Evolutionary conservation across 768 basidiomycete genomes (phyloP).

Genomic region (Fomitopsis serialis): DNA sequence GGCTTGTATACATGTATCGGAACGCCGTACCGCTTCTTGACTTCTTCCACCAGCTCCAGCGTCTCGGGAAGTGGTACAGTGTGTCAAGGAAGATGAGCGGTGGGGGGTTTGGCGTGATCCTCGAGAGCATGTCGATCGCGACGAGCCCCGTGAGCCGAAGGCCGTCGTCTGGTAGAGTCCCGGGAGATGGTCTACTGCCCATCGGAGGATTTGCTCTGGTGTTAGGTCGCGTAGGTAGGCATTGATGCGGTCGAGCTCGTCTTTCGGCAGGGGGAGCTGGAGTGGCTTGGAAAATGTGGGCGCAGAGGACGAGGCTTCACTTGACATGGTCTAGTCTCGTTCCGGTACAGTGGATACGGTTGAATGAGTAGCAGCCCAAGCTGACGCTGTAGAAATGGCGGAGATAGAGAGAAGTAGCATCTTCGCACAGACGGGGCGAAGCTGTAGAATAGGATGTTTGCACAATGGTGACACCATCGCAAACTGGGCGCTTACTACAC

Average conservation of each 20-base stretch:
- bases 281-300: constrained; percentile 39
- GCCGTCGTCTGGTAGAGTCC: constrained; percentile 91
- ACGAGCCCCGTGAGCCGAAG: constrained; percentile 91
- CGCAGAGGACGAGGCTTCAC: constrained; percentile 8
- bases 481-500: too few species aligned
- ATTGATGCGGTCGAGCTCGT: constrained; percentile 67
- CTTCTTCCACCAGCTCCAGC: constrained; percentile 81
- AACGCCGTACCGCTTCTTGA: constrained; percentile 67
- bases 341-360: too few species aligned
- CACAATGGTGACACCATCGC: too few species aligned
- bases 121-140: constrained; percentile 91
- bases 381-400: too few species aligned
- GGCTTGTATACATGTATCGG: constrained; percentile 78
- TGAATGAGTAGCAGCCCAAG: too few species aligned
- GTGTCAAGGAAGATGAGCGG: constrained; percentile 97
- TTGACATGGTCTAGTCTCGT: neutral
- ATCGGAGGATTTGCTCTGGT: constrained; percentile 80
- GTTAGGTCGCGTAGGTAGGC: constrained; percentile 61
- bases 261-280: constrained; percentile 49
- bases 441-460: too few species aligned
- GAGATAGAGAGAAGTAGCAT: too few species aligned
- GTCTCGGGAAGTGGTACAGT: constrained; percentile 94
- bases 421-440: too few species aligned
- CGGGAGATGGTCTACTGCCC: constrained; percentile 80
- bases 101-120: constrained; percentile 59